Evolutionary conservation across 306 rosid genomes (phyloP).

Genomic region (Cicer yamashitae): DNA sequence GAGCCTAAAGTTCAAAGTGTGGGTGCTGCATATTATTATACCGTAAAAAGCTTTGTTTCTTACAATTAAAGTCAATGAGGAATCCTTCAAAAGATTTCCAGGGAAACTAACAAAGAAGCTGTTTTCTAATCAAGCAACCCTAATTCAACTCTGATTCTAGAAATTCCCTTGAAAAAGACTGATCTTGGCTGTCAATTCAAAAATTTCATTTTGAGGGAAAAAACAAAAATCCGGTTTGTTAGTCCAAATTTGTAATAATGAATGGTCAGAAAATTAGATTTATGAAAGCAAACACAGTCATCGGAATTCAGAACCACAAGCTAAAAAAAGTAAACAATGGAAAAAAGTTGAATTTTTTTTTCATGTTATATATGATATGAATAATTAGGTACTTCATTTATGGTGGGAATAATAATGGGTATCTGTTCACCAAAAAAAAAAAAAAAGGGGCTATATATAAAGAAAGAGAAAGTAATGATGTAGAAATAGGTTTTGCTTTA

Average conservation of each 20-base stretch:
- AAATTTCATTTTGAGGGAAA: not conserved
- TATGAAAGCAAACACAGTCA: not conserved
- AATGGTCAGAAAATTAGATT: not conserved
- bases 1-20: too few relatives aligned
- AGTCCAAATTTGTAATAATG: not conserved
- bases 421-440: not conserved
- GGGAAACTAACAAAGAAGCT: not conserved
- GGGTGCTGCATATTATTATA: too few relatives aligned
- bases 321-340: not conserved
- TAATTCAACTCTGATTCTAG: not conserved
- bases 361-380: not conserved
- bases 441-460: not conserved
- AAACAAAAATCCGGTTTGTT: not conserved
- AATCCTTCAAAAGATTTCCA: conserved; percentile 9
- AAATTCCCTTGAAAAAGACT: conserved; percentile 5
- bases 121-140: conserved; percentile 12
- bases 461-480: not conserved
- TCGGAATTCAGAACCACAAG: not conserved
- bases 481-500: not conserved
- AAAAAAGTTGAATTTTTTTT: not conserved
- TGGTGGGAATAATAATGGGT: not conserved
- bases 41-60: not conserved
- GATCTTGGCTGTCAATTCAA: not conserved
- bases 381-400: not conserved
- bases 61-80: not conserved